These are phyloP conservation scores for Salvia splendens DNA, from an alignment of 257 asterid genomes.

Conservation along the genomic window DNA sequence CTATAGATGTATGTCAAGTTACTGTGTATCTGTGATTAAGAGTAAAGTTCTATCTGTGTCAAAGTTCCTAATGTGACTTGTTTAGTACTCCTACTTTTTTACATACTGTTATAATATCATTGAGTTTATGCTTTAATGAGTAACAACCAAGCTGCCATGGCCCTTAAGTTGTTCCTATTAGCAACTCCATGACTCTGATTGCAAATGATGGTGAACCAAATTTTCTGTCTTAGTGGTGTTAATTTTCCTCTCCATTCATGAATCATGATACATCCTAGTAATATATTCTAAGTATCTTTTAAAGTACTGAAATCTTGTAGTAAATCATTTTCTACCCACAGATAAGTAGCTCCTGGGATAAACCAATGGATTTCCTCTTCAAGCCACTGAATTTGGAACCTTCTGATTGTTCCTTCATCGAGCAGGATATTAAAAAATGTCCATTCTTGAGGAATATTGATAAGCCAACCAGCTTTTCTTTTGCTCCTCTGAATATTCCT, in stretches of 20 bases:
- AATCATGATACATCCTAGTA: background rate
- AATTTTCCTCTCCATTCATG: background rate
- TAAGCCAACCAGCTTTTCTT: constrained; percentile 70
- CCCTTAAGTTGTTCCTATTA: constrained; percentile 18
- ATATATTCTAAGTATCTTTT: background rate
- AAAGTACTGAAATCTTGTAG: constrained; percentile 22
- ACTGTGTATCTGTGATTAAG: background rate
- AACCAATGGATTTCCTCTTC: constrained; percentile 58
- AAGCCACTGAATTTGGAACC: constrained; percentile 49
- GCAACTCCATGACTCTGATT: constrained; percentile 20
- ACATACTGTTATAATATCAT: background rate
- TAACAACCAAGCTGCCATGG: background rate
- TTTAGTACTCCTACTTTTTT: constrained; percentile 1
- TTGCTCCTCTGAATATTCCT: constrained; percentile 53
- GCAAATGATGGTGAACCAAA: constrained; percentile 12
- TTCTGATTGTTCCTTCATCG: constrained; percentile 50
- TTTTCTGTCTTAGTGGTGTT: constrained; percentile 14
- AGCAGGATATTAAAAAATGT: constrained; percentile 58
- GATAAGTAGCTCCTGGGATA: constrained; percentile 35
- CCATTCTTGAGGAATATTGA: constrained; percentile 77
- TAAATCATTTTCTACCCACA: constrained; percentile 30
- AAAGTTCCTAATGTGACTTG: constrained; percentile 4
- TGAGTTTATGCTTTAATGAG: constrained; percentile 1
- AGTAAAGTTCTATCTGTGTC: background rate
- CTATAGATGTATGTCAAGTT: background rate